A percentile compares a stretch with the other conserved stretches of the same genome.
phyloP scores from a whole-genome alignment of 441 rosid genomes.

The Bocquillonia castaneifolia region DNA sequence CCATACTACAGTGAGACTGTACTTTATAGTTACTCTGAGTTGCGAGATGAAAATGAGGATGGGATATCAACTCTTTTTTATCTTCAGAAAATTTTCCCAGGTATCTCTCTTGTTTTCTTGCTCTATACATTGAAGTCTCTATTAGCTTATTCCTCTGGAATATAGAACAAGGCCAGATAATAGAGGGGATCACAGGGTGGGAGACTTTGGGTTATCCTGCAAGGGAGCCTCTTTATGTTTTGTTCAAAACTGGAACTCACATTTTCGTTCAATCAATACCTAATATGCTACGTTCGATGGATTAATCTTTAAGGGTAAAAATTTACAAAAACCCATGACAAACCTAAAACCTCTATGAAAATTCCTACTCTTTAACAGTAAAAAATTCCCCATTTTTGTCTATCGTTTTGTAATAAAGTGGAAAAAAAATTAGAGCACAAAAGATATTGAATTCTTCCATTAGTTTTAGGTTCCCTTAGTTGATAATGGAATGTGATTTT shows the following conservation, averaged over 20 bases:
- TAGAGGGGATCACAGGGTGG: neutral
- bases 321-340: neutral
- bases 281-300: neutral
- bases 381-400: neutral
- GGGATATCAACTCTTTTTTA: conserved; percentile 97
- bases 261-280: neutral
- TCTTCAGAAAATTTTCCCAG: conserved; percentile 98
- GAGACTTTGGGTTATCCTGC: neutral
- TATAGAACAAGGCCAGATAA: neutral
- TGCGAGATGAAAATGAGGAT: conserved; percentile 96
- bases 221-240: neutral
- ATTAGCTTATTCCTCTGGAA: neutral
- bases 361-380: neutral
- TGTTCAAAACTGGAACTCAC: neutral
- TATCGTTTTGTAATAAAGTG: neutral
- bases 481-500: neutral
- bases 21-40: conserved; percentile 83
- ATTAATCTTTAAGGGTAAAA: too few species aligned
- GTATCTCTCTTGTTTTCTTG: conserved; percentile 37
- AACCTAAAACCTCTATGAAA: neutral
- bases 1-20: conserved; percentile 99
- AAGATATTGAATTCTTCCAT: neutral
- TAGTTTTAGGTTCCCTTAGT: neutral
- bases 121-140: neutral
- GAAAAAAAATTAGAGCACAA: neutral